These are phyloP conservation scores for Naumovozyma dairenensis DNA, from an alignment of 805 yeast species.

Conservation along the genomic window DNA sequence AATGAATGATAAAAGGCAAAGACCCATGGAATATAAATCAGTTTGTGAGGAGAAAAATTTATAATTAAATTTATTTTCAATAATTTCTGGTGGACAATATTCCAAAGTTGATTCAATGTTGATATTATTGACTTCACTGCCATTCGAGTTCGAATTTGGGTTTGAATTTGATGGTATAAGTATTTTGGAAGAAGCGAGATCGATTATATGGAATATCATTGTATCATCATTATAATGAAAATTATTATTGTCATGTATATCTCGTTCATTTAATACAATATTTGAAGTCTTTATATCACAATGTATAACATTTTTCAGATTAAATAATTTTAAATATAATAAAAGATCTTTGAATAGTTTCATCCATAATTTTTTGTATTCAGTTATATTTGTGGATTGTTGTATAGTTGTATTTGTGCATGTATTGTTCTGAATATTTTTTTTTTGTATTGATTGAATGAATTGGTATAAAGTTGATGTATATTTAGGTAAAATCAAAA, in stretches of 20 bases:
- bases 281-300: constrained; percentile 19
- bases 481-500: constrained; percentile 8
- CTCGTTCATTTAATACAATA: no score
- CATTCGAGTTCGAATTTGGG: background rate
- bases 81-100: constrained; percentile 16
- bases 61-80: background rate
- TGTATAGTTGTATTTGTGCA: no score
- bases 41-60: constrained; percentile 3
- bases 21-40: constrained; percentile 15
- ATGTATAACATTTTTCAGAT: constrained; percentile 9
- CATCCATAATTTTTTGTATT: constrained; percentile 9
- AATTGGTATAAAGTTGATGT: constrained; percentile 7
- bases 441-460: constrained; percentile 3
- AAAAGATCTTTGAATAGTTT: constrained; percentile 5
- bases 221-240: background rate
- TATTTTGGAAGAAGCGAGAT: constrained; percentile 12
- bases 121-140: background rate
- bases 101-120: constrained; percentile 13
- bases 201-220: constrained; percentile 10
- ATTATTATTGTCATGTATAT: no score
- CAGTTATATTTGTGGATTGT: background rate
- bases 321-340: constrained; percentile 7
- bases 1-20: constrained; percentile 12
- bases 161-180: background rate
- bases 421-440: background rate